Conservation (phyloP, 73 alveolate species). For the Paramecium primaurelia region DNA sequence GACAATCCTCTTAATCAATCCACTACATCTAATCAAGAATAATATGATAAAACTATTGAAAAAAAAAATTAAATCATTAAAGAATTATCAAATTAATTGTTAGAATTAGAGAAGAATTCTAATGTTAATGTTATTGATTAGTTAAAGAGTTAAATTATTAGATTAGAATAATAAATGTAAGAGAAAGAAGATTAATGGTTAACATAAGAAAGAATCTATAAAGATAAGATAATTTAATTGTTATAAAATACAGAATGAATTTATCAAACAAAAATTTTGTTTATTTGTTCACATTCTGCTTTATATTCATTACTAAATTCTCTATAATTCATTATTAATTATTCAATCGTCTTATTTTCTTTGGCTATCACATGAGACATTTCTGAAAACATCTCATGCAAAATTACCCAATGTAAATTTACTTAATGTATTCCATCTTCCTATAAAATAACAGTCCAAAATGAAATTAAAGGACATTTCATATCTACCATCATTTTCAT, state of each 20-base stretch:
- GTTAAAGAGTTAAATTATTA: neutral
- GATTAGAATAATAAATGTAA: neutral
- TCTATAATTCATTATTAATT: neutral
- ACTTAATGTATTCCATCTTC: slow-evolving; percentile 15
- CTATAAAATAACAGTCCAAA: slow-evolving; percentile 11
- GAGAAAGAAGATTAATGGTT: neutral
- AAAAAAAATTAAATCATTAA: neutral
- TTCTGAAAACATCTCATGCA: neutral
- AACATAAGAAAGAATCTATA: neutral
- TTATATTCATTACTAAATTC: neutral
- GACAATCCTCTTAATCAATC: neutral
- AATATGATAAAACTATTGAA: neutral
- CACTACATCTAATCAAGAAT: neutral
- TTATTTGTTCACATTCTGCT: neutral
- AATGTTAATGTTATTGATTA: neutral
- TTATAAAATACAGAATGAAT: neutral
- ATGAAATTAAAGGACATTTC: neutral
- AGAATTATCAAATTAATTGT: neutral
- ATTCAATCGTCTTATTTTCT: neutral
- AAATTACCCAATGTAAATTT: slow-evolving; percentile 5
- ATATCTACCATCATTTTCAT: slow-evolving; percentile 20
- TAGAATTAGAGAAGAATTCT: neutral
- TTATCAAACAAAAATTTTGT: neutral
- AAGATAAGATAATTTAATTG: neutral
- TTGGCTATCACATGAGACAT: neutral